Evolutionary conservation across 345 rosid species (phyloP), one percentile per base, ranked within the genome.

Genomic region (Rhodomyrtus tomentosa): DNA sequence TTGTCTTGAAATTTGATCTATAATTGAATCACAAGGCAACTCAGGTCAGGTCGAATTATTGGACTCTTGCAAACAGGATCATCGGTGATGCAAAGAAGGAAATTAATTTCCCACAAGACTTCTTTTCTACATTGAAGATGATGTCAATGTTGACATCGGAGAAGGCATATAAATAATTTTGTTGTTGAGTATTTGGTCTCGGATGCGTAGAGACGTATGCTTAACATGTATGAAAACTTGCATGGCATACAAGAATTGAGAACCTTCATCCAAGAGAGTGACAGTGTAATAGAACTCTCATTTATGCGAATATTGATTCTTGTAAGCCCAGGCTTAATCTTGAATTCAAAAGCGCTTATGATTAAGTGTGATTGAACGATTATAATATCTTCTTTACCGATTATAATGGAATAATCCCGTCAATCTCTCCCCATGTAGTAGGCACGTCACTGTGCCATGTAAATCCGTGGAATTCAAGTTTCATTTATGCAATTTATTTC

Each of bases 41-140:
- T 24, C 0, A 11, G 0, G 62, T 24, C 0, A 11, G 0, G 62
- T 29, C 29, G 10, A 0, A 55, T 0, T n/a, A 22, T 58, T n/a
- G 32, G 36, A 24, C 68, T 27, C 55, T 53, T 53, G 55, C 55
- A 18, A 53, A 18, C 24, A 52, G 15, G 25, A 54, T 54, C 4
- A 24, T 21, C n/a, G 11, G 11, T 21, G 56, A 54, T 54, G 56
- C 56, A 21, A 54, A 54, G 8, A 54, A 22, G 10, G 56, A 22
- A 3, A 54, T 21, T 54, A 7, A 21, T 54, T 54, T 54, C n/a
- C n/a, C 56, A 54, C 56, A 54, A 21, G 56, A 22, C 56, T 54
- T 54, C 56, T 21, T 54, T 54, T 54, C 18, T 14, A 20, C 55
- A 53, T 53, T 53, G 8, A 53, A 53, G 24, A 53, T 53, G 55